A percentile compares a stretch with the other conserved stretches of the same genome.
Conservation (phyloP, 495 filamentous ascomycete species). For the Penicillium angulare region DNA sequence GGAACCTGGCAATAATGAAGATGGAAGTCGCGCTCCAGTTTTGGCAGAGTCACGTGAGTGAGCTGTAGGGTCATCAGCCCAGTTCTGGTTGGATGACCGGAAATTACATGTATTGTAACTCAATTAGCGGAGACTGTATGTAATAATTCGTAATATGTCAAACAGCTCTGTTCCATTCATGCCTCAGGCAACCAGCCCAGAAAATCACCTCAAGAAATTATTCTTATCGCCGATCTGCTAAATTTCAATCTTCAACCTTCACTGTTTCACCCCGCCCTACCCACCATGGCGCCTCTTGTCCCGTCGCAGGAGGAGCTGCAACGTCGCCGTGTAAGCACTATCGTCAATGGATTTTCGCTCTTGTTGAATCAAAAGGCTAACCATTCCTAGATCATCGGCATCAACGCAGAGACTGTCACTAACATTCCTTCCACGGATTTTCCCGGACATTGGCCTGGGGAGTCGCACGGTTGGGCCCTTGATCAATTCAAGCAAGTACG, state of each 20-base stretch:
- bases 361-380: not conserved
- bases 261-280: constrained; percentile 9
- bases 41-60: constrained; percentile 41
- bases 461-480: constrained; percentile 86
- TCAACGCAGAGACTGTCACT: constrained; percentile 85
- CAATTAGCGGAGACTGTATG: not conserved
- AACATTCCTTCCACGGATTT: constrained; percentile 87
- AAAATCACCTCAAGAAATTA: constrained; percentile 40
- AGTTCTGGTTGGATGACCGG: constrained; percentile 37
- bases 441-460: constrained; percentile 84
- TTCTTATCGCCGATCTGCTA: constrained; percentile 36
- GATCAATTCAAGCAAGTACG: constrained; percentile 64
- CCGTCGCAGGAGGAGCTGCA: constrained; percentile 50
- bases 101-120: not conserved
- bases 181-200: constrained; percentile 25
- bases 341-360: not conserved
- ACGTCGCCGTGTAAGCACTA: constrained; percentile 44
- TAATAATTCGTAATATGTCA: not conserved
- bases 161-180: constrained; percentile 17
- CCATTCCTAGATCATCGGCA: constrained; percentile 67
- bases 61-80: constrained; percentile 42
- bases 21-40: constrained; percentile 40
- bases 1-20: constrained; percentile 32
- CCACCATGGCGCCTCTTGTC: constrained; percentile 48
- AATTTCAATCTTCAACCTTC: constrained; percentile 26